Percentiles rank a stretch among this genome's conserved stretches.
phyloP scores from a whole-genome alignment of 257 asterid genomes.

The Datura wrightii region DNA sequence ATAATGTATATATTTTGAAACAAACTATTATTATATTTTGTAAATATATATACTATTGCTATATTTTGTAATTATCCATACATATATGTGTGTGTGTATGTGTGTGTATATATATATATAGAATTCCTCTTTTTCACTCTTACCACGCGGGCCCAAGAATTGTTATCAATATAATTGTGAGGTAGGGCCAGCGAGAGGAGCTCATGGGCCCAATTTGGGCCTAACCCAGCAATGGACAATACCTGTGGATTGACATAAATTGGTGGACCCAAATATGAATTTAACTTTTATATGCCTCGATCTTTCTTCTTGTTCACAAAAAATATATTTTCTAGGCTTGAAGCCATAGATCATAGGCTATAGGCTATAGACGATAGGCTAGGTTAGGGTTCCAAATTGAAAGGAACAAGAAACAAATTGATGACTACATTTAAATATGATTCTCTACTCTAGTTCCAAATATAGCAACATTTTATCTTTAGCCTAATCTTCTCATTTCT shows the following conservation, averaged over 20 bases:
- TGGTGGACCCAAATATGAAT: conserved; percentile 13
- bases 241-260: not conserved
- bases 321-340: conserved; percentile 9
- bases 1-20: not conserved
- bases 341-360: conserved; percentile 6
- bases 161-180: conserved; percentile 7
- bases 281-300: not conserved
- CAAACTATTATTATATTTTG: not conserved
- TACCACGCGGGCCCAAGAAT: not conserved
- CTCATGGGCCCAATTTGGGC: conserved; percentile 17
- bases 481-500: conserved; percentile 20
- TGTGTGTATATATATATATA: too few relatives aligned
- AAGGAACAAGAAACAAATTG: conserved; percentile 31
- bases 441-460: conserved; percentile 20
- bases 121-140: not conserved
- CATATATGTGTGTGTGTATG: too few relatives aligned
- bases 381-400: conserved; percentile 21
- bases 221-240: conserved; percentile 7
- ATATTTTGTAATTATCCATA: not conserved
- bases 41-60: not conserved
- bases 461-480: conserved; percentile 8
- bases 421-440: conserved; percentile 1
- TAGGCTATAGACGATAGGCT: not conserved
- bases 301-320: conserved; percentile 8
- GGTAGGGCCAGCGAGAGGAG: not conserved